phyloP scores from a whole-genome alignment of 2,329 filamentous ascomycete genomes.

The Fusarium equiseti region DNA sequence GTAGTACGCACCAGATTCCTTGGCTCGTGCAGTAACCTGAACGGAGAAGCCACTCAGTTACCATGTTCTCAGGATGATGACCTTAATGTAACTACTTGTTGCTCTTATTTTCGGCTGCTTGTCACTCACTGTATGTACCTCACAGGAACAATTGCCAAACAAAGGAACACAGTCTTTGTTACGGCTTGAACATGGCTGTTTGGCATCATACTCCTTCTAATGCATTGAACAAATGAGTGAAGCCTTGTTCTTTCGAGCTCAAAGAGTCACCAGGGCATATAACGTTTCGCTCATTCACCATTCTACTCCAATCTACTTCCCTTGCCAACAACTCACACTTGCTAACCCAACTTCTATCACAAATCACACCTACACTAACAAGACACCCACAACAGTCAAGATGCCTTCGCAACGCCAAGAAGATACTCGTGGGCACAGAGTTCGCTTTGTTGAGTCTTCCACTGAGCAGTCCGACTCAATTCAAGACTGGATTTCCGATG shows the following conservation, averaged over 20 bases:
- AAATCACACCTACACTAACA: background rate
- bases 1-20: background rate
- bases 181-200: too few species aligned
- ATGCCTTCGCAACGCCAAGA: background rate
- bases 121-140: too few species aligned
- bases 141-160: too few species aligned
- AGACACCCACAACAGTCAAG: background rate
- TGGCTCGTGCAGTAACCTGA: too few species aligned
- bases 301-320: too few species aligned
- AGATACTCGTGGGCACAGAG: too few species aligned
- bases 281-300: background rate
- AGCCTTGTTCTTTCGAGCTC: fast-evolving
- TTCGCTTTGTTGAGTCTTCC: fast-evolving
- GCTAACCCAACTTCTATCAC: background rate
- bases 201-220: too few species aligned
- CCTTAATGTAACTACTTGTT: too few species aligned
- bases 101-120: too few species aligned
- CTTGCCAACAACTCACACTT: background rate
- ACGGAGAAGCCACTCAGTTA: too few species aligned
- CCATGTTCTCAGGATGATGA: too few species aligned
- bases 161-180: background rate
- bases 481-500: background rate
- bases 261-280: background rate
- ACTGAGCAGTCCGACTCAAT: background rate
- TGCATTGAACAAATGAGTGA: background rate